These are phyloP conservation scores for Keithomyces neogunnii DNA, from an alignment of 2,329 filamentous ascomycete genomes.

Conservation along the genomic window DNA sequence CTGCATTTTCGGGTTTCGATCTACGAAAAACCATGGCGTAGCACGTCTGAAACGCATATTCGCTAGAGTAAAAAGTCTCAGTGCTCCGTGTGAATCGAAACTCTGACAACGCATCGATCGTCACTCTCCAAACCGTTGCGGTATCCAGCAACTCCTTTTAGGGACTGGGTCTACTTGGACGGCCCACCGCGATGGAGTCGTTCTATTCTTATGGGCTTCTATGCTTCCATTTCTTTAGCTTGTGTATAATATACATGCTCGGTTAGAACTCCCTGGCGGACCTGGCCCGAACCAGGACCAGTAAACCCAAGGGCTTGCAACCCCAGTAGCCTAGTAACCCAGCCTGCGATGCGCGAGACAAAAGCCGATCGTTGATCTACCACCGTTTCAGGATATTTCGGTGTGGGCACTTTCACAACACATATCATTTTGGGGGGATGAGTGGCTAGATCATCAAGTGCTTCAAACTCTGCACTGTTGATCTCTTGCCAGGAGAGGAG, in stretches of 20 bases:
- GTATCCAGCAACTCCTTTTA: background rate
- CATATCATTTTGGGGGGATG: background rate
- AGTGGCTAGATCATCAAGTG: background rate
- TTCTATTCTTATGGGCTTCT: background rate
- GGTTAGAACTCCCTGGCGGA: background rate
- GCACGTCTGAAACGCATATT: no score
- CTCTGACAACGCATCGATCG: no score
- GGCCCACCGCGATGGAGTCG: background rate
- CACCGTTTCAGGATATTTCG: slow-evolving; percentile 12
- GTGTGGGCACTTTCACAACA: slow-evolving; percentile 2
- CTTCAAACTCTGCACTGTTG: background rate
- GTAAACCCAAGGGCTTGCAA: no score
- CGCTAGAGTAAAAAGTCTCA: no score
- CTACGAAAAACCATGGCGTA: no score
- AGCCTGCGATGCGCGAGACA: background rate
- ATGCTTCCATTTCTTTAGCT: no score
- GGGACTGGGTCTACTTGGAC: background rate
- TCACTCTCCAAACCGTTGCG: no score
- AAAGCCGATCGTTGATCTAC: slow-evolving; percentile 15
- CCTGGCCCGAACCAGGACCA: background rate
- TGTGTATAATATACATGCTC: no score
- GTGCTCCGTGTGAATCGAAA: no score
- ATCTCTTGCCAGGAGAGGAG: background rate
- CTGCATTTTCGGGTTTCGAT: no score
- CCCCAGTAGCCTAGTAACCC: no score